These are phyloP conservation scores for Monosporascus cannonballus DNA, from an alignment of 2,329 filamentous ascomycete genomes.

Conservation along the genomic window DNA sequence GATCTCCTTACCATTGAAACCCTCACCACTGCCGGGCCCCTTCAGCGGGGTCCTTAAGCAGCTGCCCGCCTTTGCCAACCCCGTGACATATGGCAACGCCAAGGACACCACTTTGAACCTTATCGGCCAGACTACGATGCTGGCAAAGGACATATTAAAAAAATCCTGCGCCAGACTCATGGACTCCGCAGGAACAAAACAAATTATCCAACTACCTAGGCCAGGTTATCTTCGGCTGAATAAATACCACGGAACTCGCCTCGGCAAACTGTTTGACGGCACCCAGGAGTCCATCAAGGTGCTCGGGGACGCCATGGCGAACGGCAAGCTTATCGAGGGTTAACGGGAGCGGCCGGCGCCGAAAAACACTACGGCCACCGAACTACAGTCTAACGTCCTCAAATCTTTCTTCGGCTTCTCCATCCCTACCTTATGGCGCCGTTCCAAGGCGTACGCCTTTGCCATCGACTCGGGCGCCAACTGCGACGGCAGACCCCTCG, in stretches of 20 bases:
- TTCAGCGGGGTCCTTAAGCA: slow-evolving; percentile 21
- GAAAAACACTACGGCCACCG: neutral
- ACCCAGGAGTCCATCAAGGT: slow-evolving; percentile 11
- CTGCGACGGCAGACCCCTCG: too few relatives aligned
- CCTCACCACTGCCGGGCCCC: slow-evolving; percentile 13
- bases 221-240: slow-evolving; percentile 22
- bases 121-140: slow-evolving; percentile 18
- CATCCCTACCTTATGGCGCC: slow-evolving; percentile 26
- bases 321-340: slow-evolving; percentile 23
- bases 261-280: slow-evolving; percentile 20
- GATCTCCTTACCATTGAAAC: slow-evolving; percentile 23
- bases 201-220: slow-evolving; percentile 23
- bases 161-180: slow-evolving; percentile 8
- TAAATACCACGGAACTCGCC: slow-evolving; percentile 6
- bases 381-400: slow-evolving; percentile 8
- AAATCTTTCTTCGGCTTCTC: slow-evolving; percentile 24
- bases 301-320: slow-evolving; percentile 18
- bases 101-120: slow-evolving; percentile 22
- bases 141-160: slow-evolving; percentile 21
- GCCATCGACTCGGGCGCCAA: slow-evolving; percentile 25
- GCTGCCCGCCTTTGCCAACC: slow-evolving; percentile 12
- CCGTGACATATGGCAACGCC: slow-evolving; percentile 11
- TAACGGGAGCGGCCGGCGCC: neutral
- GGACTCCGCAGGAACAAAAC: slow-evolving; percentile 19
- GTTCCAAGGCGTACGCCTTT: slow-evolving; percentile 21